A percentile compares a stretch with the other conserved stretches of the same genome.
Evolutionary conservation across 139 green algal genomes (phyloP).

Genomic region (Chlamydomonas asymmetrica): DNA sequence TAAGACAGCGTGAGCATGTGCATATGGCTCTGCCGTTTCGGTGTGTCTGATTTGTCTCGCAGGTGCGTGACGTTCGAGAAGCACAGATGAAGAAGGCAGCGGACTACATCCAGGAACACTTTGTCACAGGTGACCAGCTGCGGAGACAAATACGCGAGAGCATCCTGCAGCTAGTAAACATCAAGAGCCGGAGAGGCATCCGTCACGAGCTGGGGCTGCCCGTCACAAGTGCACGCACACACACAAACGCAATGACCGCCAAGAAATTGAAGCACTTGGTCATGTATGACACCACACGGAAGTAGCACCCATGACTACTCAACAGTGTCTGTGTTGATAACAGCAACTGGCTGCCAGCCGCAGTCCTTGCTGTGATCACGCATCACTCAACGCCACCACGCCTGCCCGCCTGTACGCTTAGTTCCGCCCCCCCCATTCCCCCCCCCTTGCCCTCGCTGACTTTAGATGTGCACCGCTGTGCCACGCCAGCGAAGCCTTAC

Average conservation of each 20-base stretch:
- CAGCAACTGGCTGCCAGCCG: too few relatives aligned
- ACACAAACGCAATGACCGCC: slow-evolving; percentile 27
- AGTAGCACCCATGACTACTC: too few relatives aligned
- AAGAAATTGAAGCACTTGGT: slow-evolving; percentile 24
- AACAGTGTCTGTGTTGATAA: too few relatives aligned
- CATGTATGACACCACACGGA: slow-evolving; percentile 36
- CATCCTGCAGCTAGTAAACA: slow-evolving; percentile 28
- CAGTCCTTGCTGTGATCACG: too few relatives aligned
- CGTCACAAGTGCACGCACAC: slow-evolving; percentile 15
- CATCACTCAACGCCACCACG: too few relatives aligned
- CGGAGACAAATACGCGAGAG: slow-evolving; percentile 27
- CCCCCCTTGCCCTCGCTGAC: too few relatives aligned
- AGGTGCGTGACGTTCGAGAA: slow-evolving; percentile 42
- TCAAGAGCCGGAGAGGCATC: slow-evolving; percentile 20
- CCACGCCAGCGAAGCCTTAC: too few relatives aligned
- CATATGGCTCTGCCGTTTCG: too few relatives aligned
- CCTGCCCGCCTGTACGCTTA: too few relatives aligned
- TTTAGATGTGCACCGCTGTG: too few relatives aligned
- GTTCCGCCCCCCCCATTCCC: too few relatives aligned
- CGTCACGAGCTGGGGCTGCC: slow-evolving; percentile 23
- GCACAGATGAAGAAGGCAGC: slow-evolving; percentile 23
- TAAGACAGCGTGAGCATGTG: too few relatives aligned
- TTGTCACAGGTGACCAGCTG: slow-evolving; percentile 27
- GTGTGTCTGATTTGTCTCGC: background rate
- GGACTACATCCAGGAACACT: slow-evolving; percentile 38